Percentiles rank a stretch among this genome's conserved stretches.
These are phyloP conservation scores for Wickerhamiella parazyma DNA, from an alignment of 805 yeast species.

Conservation along the genomic window DNA sequence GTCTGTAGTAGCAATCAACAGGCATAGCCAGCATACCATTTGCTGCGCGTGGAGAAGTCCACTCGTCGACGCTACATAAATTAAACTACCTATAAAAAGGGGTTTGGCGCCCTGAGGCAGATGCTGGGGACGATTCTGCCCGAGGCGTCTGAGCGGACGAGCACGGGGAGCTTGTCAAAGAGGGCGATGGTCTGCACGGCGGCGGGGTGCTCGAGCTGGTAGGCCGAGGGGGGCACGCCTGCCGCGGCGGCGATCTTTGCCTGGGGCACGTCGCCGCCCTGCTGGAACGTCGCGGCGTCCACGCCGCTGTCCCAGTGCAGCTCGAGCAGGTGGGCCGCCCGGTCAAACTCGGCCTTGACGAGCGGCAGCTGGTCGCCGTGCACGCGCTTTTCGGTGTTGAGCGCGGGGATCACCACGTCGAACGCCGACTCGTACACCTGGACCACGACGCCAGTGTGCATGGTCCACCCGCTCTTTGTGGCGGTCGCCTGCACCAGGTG, in stretches of 20 bases:
- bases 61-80: neutral
- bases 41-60: neutral
- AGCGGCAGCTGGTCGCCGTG: conserved; percentile 96
- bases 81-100: conserved; percentile 37
- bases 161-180: conserved; percentile 64
- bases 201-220: conserved; percentile 39
- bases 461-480: conserved; percentile 48
- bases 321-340: conserved; percentile 51
- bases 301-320: conserved; percentile 94
- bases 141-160: conserved; percentile 82
- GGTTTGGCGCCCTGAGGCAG: conserved; percentile 82
- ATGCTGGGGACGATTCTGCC: conserved; percentile 84
- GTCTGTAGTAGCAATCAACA: neutral
- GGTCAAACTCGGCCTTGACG: conserved; percentile 83
- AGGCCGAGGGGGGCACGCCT: conserved; percentile 33
- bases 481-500: conserved; percentile 62
- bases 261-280: conserved; percentile 29
- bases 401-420: conserved; percentile 77
- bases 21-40: neutral
- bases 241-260: conserved; percentile 8
- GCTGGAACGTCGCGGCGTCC: conserved; percentile 81
- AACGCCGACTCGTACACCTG: conserved; percentile 95
- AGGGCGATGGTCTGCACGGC: conserved; percentile 73
- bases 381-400: conserved; percentile 32
- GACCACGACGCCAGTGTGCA: conserved; percentile 73